phyloP scores from a whole-genome alignment of 768 basidiomycete species.

The Trametopsis cervina region DNA sequence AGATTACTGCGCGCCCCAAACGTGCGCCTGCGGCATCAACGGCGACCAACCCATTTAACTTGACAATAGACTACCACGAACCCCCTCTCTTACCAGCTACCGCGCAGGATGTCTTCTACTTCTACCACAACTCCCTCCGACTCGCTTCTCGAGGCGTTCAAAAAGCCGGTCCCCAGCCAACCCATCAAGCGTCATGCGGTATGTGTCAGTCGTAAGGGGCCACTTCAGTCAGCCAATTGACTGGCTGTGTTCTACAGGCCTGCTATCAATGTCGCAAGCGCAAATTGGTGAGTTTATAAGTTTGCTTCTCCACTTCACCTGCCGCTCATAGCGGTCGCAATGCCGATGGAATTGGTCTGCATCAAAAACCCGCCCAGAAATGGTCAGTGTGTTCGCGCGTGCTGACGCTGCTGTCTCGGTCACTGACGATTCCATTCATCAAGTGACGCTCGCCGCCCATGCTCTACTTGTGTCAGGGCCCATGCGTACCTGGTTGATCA shows the following conservation, averaged over 20 bases:
- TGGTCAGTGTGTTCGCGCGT: slow-evolving; percentile 13
- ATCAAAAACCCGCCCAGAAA: slow-evolving; percentile 19
- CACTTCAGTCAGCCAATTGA: neutral
- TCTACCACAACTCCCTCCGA: neutral
- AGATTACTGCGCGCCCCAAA: no score
- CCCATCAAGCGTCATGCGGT: slow-evolving; percentile 26
- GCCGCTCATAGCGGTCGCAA: neutral
- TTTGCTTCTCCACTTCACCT: neutral
- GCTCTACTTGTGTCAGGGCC: slow-evolving; percentile 71
- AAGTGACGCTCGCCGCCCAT: slow-evolving; percentile 72
- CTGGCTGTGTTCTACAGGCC: slow-evolving; percentile 18
- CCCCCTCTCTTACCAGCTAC: no score
- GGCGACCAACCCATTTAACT: no score
- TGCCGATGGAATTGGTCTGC: neutral
- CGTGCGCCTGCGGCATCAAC: no score
- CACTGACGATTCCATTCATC: neutral
- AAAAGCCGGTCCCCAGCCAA: slow-evolving; percentile 8
- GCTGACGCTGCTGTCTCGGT: neutral
- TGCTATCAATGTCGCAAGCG: slow-evolving; percentile 59
- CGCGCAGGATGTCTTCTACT: neutral
- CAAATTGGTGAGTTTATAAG: slow-evolving; percentile 36
- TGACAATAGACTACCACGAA: no score
- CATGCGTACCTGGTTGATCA: slow-evolving; percentile 64
- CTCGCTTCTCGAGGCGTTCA: slow-evolving; percentile 1
- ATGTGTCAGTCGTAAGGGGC: neutral